A percentile compares a stretch with the other conserved stretches of the same genome.
These are phyloP conservation scores for Spizellomyces punctatus DNA, from an alignment of 192 early-diverging fungal genomes.

Conservation along the genomic window DNA sequence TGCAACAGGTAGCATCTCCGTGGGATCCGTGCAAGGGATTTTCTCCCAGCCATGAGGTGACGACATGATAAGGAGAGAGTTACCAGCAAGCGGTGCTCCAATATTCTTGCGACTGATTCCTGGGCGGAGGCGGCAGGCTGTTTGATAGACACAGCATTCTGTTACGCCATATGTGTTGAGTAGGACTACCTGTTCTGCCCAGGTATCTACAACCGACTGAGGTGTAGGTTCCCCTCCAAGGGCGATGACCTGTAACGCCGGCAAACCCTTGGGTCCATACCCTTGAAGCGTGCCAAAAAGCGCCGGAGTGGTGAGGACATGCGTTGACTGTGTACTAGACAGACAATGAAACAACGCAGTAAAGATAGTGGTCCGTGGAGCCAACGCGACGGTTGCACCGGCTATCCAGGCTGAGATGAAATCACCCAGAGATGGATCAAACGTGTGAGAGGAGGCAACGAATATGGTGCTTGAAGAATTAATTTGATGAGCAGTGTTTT, in stretches of 20 bases:
- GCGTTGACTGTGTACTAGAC: conserved; percentile 17
- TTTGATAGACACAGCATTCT: conserved; percentile 46
- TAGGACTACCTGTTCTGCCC: conserved; percentile 26
- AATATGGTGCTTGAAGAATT: conserved; percentile 13
- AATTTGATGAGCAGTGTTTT: conserved; percentile 27
- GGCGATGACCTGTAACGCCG: conserved; percentile 30
- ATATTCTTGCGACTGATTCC: conserved; percentile 20
- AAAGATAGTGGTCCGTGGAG: conserved; percentile 13
- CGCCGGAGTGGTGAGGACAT: conserved; percentile 39
- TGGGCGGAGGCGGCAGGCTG: conserved; percentile 6
- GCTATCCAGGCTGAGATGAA: conserved; percentile 25
- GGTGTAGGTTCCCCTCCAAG: conserved; percentile 44
- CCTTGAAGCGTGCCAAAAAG: conserved; percentile 34
- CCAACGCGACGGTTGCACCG: conserved; percentile 30
- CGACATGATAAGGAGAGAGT: conserved; percentile 32
- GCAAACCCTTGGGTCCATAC: conserved; percentile 10
- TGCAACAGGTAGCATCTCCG: conserved; percentile 1
- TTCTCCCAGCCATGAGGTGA: conserved; percentile 7
- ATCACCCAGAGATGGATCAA: conserved; percentile 44
- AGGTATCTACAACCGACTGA: conserved; percentile 14
- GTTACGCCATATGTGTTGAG: conserved; percentile 50
- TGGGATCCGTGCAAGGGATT: conserved; percentile 4
- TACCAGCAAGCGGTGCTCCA: conserved; percentile 26
- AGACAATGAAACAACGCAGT: conserved; percentile 21
- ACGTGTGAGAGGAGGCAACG: conserved; percentile 41